Conservation (phyloP, 495 filamentous ascomycete species). For the Lasiosphaeriaceae sp. region DNA sequence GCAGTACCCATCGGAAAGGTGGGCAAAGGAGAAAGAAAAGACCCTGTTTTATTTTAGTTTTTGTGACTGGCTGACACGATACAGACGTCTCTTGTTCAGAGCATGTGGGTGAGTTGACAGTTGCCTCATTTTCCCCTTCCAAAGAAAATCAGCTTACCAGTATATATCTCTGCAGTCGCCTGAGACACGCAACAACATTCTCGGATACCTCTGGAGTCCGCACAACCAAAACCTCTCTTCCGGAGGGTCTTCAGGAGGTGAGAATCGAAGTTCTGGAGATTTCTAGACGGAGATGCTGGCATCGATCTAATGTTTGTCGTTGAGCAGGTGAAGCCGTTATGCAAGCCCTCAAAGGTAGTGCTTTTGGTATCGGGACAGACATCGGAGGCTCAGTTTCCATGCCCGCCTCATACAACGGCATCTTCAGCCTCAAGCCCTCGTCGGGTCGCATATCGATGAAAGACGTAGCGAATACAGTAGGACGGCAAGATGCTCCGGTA, state of each 20-base stretch:
- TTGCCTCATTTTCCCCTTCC: not conserved
- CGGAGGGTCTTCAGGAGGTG: conserved; percentile 59
- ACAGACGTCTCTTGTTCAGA: conserved; percentile 13
- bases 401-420: conserved; percentile 60
- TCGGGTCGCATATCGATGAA: conserved; percentile 52
- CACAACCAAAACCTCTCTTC: conserved; percentile 53
- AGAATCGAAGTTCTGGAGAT: too few relatives aligned
- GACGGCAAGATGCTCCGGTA: not conserved
- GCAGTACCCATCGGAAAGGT: conserved; percentile 64
- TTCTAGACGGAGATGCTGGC: not conserved
- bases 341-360: conserved; percentile 54
- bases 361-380: conserved; percentile 66
- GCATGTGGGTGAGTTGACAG: conserved; percentile 6
- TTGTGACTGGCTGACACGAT: not conserved
- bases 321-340: conserved; percentile 58
- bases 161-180: not conserved
- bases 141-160: not conserved
- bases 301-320: not conserved
- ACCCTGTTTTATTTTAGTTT: not conserved
- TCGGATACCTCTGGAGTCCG: conserved; percentile 63
- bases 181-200: conserved; percentile 59
- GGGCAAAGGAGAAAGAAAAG: not conserved
- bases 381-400: conserved; percentile 64
- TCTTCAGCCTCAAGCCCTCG: conserved; percentile 64
- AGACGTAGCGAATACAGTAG: conserved; percentile 44